Conservation (phyloP, 73 alveolate species). For the Uronychia binucleata region DNA sequence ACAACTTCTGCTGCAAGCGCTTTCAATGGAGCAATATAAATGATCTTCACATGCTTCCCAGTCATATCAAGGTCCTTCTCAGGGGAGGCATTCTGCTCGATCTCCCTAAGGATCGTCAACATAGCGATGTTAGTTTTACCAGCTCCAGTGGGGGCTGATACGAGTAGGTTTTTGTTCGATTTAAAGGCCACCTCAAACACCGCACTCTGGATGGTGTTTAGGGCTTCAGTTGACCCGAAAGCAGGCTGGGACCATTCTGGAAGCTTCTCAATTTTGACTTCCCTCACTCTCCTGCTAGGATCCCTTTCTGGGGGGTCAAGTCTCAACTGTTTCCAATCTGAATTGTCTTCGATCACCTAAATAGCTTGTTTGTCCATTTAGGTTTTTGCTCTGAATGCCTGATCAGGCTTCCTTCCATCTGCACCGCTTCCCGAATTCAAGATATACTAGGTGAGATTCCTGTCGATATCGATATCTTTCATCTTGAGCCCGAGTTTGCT, state of each 20-base stretch:
- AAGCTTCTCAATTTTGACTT: conserved; percentile 41
- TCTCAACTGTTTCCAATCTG: conserved; percentile 31
- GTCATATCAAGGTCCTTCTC: conserved; percentile 75
- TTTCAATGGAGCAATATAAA: conserved; percentile 98
- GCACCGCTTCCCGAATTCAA: conserved; percentile 24
- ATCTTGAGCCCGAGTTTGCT: conserved; percentile 56
- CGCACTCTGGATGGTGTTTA: conserved; percentile 91
- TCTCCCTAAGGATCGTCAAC: conserved; percentile 91
- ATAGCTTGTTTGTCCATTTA: conserved; percentile 11
- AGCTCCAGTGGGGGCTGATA: conserved; percentile 99
- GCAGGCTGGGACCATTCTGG: conserved; percentile 91
- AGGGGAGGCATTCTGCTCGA: conserved; percentile 70
- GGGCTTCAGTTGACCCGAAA: conserved; percentile 81
- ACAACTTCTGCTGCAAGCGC: conserved; percentile 98
- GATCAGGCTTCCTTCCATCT: conserved; percentile 40
- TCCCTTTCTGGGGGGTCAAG: conserved; percentile 16
- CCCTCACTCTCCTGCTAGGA: neutral
- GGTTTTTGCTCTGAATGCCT: conserved; percentile 9
- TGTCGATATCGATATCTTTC: conserved; percentile 15
- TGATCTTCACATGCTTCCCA: conserved; percentile 83
- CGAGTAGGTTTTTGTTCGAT: conserved; percentile 87
- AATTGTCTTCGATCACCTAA: conserved; percentile 21
- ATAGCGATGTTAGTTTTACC: conserved; percentile 98
- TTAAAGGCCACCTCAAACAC: conserved; percentile 90
- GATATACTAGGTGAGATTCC: conserved; percentile 19